phyloP scores from a whole-genome alignment of 106 monocot genomes.

The Gastrodia elata region DNA sequence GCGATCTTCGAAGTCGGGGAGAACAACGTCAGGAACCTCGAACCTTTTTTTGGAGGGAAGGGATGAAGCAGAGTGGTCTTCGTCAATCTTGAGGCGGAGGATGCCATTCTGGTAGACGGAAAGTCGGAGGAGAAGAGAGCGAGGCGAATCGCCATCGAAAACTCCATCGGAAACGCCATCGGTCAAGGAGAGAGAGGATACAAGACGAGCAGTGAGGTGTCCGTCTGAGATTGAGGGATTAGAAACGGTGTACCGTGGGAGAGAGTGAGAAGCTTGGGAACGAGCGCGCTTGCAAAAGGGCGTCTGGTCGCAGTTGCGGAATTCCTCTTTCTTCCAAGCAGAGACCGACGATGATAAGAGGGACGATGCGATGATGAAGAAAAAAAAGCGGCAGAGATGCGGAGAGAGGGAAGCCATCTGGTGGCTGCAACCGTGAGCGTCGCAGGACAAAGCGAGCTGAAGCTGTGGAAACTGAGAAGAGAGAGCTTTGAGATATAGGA shows the following conservation, averaged over 20 bases:
- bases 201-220: constrained; percentile 40
- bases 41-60: constrained; percentile 43
- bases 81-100: constrained; percentile 85
- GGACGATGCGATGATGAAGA: constrained; percentile 23
- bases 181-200: constrained; percentile 6
- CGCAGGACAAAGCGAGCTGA: neutral
- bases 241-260: constrained; percentile 41
- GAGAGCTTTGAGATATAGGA: neutral
- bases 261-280: constrained; percentile 53
- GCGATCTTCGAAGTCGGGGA: constrained; percentile 62
- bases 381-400: constrained; percentile 12
- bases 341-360: constrained; percentile 9
- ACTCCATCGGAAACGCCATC: constrained; percentile 14
- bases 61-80: constrained; percentile 29
- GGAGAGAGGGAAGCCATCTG: constrained; percentile 3
- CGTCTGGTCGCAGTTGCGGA: constrained; percentile 84
- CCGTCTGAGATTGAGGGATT: constrained; percentile 55
- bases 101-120: constrained; percentile 61
- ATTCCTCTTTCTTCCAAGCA: constrained; percentile 98
- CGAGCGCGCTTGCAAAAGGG: constrained; percentile 97
- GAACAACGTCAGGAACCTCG: constrained; percentile 76
- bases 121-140: constrained; percentile 55
- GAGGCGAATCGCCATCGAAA: neutral
- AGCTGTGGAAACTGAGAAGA: neutral
- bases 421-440: neutral